phyloP scores from a whole-genome alignment of 371 early-diverging fungal genomes.

The Syncephalastrum racemosum region DNA sequence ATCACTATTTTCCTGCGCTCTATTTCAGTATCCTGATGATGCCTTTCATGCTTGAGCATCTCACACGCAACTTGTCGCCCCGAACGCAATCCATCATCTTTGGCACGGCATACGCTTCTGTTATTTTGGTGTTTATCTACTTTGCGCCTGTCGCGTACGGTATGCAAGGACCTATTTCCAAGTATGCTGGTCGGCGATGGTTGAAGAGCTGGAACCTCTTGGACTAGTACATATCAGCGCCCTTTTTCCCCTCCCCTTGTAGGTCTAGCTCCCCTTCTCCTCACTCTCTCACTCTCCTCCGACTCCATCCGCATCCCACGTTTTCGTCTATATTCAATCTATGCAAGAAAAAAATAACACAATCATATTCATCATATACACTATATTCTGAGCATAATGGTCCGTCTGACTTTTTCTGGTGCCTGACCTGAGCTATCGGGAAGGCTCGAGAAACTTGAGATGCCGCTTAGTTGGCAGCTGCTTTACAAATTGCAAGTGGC shows the following conservation, averaged over 20 bases:
- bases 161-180: conserved; percentile 67
- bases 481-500: not conserved
- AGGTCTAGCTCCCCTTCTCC: not conserved
- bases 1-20: conserved; percentile 98
- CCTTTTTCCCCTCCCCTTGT: not conserved
- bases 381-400: not conserved
- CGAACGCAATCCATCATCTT: conserved; percentile 33
- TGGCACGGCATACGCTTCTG: conserved; percentile 40
- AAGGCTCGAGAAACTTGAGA: conserved; percentile 27
- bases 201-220: conserved; percentile 54
- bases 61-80: conserved; percentile 23
- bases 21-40: conserved; percentile 90
- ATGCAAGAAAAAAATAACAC: not conserved
- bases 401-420: not conserved
- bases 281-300: not conserved
- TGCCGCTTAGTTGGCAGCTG: not conserved
- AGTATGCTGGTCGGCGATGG: conserved; percentile 54
- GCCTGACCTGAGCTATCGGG: conserved; percentile 5
- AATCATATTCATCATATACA: not conserved
- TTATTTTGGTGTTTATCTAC: conserved; percentile 62
- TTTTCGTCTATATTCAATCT: not conserved
- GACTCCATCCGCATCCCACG: not conserved
- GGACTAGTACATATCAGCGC: not conserved
- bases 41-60: conserved; percentile 76
- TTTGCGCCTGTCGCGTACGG: conserved; percentile 90